Evolutionary conservation across 2,329 filamentous ascomycete genomes (phyloP), one percentile per base, ranked within the genome.

Genomic region (Tolypocladium tropicale): DNA sequence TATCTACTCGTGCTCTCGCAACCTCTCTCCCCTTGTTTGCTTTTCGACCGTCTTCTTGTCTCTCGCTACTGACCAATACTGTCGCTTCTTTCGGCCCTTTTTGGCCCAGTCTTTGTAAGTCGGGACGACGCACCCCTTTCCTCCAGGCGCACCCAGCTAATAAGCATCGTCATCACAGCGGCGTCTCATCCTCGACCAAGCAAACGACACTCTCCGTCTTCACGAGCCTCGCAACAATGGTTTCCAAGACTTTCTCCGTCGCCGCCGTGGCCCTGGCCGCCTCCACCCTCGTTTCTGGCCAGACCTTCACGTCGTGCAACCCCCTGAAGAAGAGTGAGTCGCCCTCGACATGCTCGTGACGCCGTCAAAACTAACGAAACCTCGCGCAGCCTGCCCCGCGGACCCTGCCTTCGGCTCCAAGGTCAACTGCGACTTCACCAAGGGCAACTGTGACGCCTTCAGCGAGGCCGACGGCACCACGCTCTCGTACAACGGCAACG

Each of bases 361-460:
- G 3, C 16, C 4, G 23, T 14, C 28, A 4, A 49, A 48, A n/a
- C 41, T 34, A 30, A 46, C 48, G 46, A 7, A 34, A 55, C 36
- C 34, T 12, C 5, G 4, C 10, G n/a, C 55, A 82, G 80, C 67
- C 36, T 97, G 93, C 74, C 82, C 88, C 53, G 71, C 86, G 57
- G 80, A 95, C 69, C 80, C 88, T 60, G 93, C 92, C 12, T 78
- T 96, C 16, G 90, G 89, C 54, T 84, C 70, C 46, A 59, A 58
- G 25, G 63, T 74, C 54, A 62, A 64, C 57, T 84, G 92, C 68
- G 90, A 96, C 76, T 94, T 96, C 75, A 87, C 83, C 58, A 78
- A 86, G 70, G 89, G 89, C 56, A 68, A 76, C 37, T 91, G 85
- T 60, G 76, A 81, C 60, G 70, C 74, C 64, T 80, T 84, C 70